Conservation (phyloP, 177 flowering plant species). For the Vitis hybrid region DNA sequence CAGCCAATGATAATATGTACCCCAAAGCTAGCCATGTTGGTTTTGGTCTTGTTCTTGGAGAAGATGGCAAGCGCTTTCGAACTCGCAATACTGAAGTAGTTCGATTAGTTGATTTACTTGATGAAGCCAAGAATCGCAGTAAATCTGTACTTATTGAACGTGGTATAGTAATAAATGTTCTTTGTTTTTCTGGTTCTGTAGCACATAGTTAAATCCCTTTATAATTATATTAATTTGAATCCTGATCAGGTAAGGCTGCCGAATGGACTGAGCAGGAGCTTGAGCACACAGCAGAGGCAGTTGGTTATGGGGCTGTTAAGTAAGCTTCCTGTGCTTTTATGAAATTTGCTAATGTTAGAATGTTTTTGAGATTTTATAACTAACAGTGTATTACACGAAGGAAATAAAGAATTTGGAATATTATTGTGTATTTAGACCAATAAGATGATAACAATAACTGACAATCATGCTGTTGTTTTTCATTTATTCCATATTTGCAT, state of each 20-base stretch:
- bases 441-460: background rate
- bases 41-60: slow-evolving; percentile 97
- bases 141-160: slow-evolving; percentile 69
- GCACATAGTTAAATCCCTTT: background rate
- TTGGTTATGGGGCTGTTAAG: slow-evolving; percentile 98
- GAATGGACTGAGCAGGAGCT: slow-evolving; percentile 87
- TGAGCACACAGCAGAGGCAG: slow-evolving; percentile 82
- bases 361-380: background rate
- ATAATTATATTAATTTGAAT: background rate
- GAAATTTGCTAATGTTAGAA: background rate
- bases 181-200: background rate
- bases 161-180: slow-evolving; percentile 38
- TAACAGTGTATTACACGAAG: no score
- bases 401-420: no score
- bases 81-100: slow-evolving; percentile 87
- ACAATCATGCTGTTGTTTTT: background rate
- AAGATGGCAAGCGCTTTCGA: slow-evolving; percentile 91
- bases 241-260: slow-evolving; percentile 56
- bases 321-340: slow-evolving; percentile 36
- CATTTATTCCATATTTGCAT: no score
- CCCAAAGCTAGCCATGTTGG: slow-evolving; percentile 90
- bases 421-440: no score
- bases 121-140: slow-evolving; percentile 91
- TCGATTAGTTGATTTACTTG: slow-evolving; percentile 86
- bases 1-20: slow-evolving; percentile 45